Evolutionary conservation across 257 asterid genomes (phyloP).

Genomic region (Primulina huaijiensis): DNA sequence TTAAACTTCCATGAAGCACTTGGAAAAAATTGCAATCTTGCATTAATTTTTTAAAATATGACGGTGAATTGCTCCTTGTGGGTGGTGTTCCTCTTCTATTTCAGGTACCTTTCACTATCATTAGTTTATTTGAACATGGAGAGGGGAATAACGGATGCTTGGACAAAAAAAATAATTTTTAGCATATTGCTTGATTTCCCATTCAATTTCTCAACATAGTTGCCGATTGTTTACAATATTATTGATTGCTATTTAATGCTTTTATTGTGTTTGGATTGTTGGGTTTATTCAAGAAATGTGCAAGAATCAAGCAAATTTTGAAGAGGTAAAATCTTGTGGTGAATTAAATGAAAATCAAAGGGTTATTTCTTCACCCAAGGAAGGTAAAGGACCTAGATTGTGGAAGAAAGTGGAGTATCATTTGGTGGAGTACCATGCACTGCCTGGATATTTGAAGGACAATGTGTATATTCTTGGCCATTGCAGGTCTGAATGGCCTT

Average conservation of each 20-base stretch:
- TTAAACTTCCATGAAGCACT: too few species aligned
- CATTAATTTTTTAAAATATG: too few species aligned
- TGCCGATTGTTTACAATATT: neutral
- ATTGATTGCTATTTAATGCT: neutral
- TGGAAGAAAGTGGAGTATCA: conserved; percentile 94
- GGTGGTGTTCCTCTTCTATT: conserved; percentile 26
- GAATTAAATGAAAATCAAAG: conserved; percentile 38
- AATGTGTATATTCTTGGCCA: conserved; percentile 75
- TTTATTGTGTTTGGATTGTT: conserved; percentile 22
- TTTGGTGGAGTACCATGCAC: conserved; percentile 86
- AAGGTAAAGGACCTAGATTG: conserved; percentile 64
- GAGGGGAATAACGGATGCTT: neutral
- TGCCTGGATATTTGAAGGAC: conserved; percentile 95
- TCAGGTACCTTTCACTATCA: conserved; percentile 23
- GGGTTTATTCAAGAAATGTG: conserved; percentile 48
- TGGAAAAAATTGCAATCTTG: too few species aligned
- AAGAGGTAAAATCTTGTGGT: conserved; percentile 17
- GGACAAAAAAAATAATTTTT: neutral
- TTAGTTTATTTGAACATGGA: neutral
- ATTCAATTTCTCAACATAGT: conserved; percentile 10
- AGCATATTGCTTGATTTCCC: neutral
- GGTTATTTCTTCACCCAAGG: conserved; percentile 26
- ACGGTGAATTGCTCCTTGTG: neutral
- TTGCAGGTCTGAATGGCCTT: conserved; percentile 92
- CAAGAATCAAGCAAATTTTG: conserved; percentile 32